Evolutionary conservation across 805 yeast species (phyloP), one percentile per base, ranked within the genome.

Genomic region (Lipomyces oligophaga): DNA sequence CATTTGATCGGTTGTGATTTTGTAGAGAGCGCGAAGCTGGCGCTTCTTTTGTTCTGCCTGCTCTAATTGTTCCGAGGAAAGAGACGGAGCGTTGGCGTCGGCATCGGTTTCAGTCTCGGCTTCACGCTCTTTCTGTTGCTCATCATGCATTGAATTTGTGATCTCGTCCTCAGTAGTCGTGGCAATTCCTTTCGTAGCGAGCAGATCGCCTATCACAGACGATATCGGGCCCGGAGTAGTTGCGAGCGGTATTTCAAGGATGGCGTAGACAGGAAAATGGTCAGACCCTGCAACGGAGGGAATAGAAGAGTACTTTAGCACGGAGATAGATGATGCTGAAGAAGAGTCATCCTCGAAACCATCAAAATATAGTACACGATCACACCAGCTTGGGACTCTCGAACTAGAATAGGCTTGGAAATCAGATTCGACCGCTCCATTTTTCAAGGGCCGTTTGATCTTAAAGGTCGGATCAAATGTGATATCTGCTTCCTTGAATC

Each of bases 351-450:
- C n/a, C 5, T 61, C 55, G 47, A 65, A 63, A 20, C 80, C 77
- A 1, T 70, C 61, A 45, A 76, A 75, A 58, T 69, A 85, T 37
- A 89, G 62, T 4, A 89, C 76, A 43, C 97, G 67, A 62, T 89
- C 97, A 65, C 96, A 88, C 95, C 95, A 89, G 5, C 95, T 81
- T 0, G 96, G 94, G 1, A 69, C 67, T 45, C 96, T 70, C 55
- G 79, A 80, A 1, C 62, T 34, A 49, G 77, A 76, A 62, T 77
- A 84, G 7, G 67, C 64, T n/a, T 73, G 71, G 2, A 54, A 41
- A 10, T 34, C 27, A 3, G 31, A 6, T 16, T 27, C 34, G 0
- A 80, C 70, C n/a, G n/a, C n/a, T n/a, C n/a, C n/a, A n/a, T n/a
- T n/a, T n/a, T n/a, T n/a, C n/a, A n/a, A n/a, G n/a, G n/a, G n/a